Base-by-base conservation (phyloP, 1,139 yeast genomes). In the Tardiomyces blankii region DNA sequence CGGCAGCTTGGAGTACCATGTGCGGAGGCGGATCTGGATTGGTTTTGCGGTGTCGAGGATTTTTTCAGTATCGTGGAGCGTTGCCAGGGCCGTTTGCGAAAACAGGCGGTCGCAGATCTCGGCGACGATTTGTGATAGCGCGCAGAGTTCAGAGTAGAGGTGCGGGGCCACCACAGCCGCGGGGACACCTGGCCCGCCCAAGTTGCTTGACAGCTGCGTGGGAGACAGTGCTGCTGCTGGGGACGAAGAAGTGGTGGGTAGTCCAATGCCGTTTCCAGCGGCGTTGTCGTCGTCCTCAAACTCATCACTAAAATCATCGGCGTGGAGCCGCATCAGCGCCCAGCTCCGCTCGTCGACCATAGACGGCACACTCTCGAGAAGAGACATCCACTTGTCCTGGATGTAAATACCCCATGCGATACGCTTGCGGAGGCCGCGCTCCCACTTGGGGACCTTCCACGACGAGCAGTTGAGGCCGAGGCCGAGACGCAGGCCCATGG, bases 391-490 rank as follows among this genome's bases (percentile, higher is more conserved):
- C 60, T 87, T 86, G 57, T 86, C 95, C 62, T 86, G 94, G 47
- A 83, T 70, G 71, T 78, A 87, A 1, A 86, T 93, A 0, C 96
- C 95, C 96, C 96, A 88, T 0, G 95, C 95, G 44, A 88, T 65
- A 47, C 96, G 70, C 55, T 86, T 77, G 44, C 96, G 70, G 42
- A 88, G 65, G 1, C 93, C 91, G 45, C 94, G 71, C 60, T 88
- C 96, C 96, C 96, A 88, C 55, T 82, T 80, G 0, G 96, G 96
- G 33, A 88, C 64, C 57, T 84, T 80, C 96, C 96, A 88, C 50
- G 75, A 76, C 47, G 82, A 79, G 59, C 96, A 88, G 59, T 87
- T 89, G 16, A 85, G 70, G 0, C 95, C 95, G 12, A 88, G 67
- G 0, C 96, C 96, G 35, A 88, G 66, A 54, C 88, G 94, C 61